phyloP scores from a whole-genome alignment of 257 asterid species.

The Orobanche coerulescens region DNA sequence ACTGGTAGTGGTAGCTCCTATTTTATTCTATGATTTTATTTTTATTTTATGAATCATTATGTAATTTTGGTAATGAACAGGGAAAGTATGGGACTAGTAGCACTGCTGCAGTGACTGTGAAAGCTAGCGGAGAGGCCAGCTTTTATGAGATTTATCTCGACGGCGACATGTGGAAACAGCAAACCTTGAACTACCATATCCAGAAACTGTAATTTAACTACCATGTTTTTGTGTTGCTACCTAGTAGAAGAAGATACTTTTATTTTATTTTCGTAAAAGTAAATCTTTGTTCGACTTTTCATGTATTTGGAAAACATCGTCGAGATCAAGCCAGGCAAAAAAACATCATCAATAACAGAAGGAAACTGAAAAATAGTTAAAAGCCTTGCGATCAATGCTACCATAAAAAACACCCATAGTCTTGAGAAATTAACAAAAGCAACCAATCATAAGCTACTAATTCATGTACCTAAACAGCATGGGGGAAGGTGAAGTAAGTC shows the following conservation, averaged over 20 bases:
- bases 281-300: no score
- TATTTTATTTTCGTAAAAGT: no score
- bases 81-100: slow-evolving; percentile 53
- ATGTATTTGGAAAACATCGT: no score
- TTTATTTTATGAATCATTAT: background rate
- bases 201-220: slow-evolving; percentile 25
- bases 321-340: no score
- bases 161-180: slow-evolving; percentile 45
- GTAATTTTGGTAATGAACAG: slow-evolving; percentile 21
- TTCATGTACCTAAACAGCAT: slow-evolving; percentile 13
- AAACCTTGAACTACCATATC: slow-evolving; percentile 31
- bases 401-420: slow-evolving; percentile 9
- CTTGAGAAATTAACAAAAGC: slow-evolving; percentile 17
- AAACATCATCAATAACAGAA: background rate
- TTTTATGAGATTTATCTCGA: slow-evolving; percentile 53
- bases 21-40: background rate
- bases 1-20: slow-evolving; percentile 32
- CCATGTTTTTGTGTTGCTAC: no score
- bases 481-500: slow-evolving; percentile 16
- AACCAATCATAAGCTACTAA: slow-evolving; percentile 22
- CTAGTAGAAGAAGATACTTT: no score
- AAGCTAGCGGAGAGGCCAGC: slow-evolving; percentile 46
- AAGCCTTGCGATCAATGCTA: slow-evolving; percentile 16
- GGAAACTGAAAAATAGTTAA: background rate
- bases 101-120: slow-evolving; percentile 47